Evolutionary conservation across 768 basidiomycete species (phyloP), one percentile per base, ranked within the genome.

Genomic region (Rhizopogon vinicolor): DNA sequence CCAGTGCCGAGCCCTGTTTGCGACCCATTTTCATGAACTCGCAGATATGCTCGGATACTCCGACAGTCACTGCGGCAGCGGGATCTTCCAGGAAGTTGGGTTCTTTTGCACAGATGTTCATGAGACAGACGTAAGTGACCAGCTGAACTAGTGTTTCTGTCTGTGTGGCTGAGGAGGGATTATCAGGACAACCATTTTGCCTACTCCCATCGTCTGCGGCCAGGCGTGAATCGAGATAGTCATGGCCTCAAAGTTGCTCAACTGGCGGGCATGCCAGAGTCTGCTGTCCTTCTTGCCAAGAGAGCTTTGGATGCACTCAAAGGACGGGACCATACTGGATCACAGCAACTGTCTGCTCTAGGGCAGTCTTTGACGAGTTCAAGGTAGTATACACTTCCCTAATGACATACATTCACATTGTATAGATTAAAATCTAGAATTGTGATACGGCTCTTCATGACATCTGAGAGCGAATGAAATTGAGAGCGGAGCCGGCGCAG

Each of bases 1-100:
- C 63, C 73, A 75, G 51, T 92, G 89, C 65, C 83, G 93, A 16
- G 80, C 91, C n/a, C 75, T 99, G 31, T 99, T 98, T 65, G 96
- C 96, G 7, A 99, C 96, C n/a, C 96, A 99, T 72, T 98, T 97
- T 65, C 95, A 98, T 68, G 94, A 98, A 66, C 72, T 98, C 19
- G 86, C 89, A 1, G 85, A 90, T 57, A 85, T 98, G 81, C 75
- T 98, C 18, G 85, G 87, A 0, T 84, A 84, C 62, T 68, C 72
- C 31, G 67, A 78, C 54, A 48, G 57, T 44, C 65, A 75, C 51
- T 67, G 59, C 46, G 79, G 78, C 7, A 60, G 67, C 52, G 81
- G 78, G 12, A 61, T 76, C 9, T 89, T 89, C 71, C 59, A 69
- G 6, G 80, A 79, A 7, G 82, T 96, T 22, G 80, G 80, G 4